phyloP scores from a whole-genome alignment of 2,329 filamentous ascomycete species.

The Pseudocercospora pini-densiflorae region DNA sequence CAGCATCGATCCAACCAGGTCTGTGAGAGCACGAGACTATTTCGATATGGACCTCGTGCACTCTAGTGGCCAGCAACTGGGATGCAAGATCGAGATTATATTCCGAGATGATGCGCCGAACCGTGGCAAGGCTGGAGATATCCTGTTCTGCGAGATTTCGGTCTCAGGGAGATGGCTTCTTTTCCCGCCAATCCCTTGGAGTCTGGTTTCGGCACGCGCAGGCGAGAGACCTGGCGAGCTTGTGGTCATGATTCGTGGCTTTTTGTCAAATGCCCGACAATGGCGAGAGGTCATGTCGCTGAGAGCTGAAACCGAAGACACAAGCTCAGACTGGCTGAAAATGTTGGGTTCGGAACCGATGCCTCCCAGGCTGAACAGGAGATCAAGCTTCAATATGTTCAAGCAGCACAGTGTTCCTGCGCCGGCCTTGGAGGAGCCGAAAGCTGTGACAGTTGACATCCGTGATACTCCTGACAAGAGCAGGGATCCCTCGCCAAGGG shows the following conservation, averaged over 20 bases:
- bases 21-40: constrained; percentile 86
- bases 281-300: constrained; percentile 89
- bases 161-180: constrained; percentile 78
- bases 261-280: constrained; percentile 62
- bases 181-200: constrained; percentile 82
- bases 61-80: constrained; percentile 86
- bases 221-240: constrained; percentile 75
- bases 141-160: constrained; percentile 93
- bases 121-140: constrained; percentile 71
- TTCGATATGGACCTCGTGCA: constrained; percentile 86
- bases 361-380: constrained; percentile 58
- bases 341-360: constrained; percentile 74
- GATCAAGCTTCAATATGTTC: constrained; percentile 55
- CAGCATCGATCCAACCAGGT: constrained; percentile 73
- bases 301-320: constrained; percentile 73
- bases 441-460: constrained; percentile 13
- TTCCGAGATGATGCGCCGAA: constrained; percentile 78
- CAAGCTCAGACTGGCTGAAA: constrained; percentile 83
- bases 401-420: constrained; percentile 24
- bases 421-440: constrained; percentile 23
- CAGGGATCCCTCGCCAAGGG: constrained; percentile 45
- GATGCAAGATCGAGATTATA: constrained; percentile 86
- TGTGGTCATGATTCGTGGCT: constrained; percentile 83
- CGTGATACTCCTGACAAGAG: constrained; percentile 24
- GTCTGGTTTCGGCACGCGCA: constrained; percentile 76